phyloP scores from a whole-genome alignment of 495 filamentous ascomycete genomes.

The Extremus antarcticus region DNA sequence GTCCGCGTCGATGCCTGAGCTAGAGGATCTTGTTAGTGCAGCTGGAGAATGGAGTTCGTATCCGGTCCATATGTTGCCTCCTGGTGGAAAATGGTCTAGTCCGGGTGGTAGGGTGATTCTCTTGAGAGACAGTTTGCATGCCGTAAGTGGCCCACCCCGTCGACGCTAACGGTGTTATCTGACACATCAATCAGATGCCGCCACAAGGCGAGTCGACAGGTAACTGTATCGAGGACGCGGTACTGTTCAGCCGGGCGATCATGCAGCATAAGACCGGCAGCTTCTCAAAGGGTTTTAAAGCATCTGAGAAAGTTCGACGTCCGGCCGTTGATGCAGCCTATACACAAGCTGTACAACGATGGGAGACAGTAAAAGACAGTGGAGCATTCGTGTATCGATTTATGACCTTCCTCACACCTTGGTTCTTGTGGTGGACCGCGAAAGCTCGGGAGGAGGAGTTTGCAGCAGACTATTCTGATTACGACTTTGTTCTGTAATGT shows the following conservation, averaged over 20 bases:
- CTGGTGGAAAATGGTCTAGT: neutral
- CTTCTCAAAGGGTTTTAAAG: neutral
- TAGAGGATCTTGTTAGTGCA: neutral
- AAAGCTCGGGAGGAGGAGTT: neutral
- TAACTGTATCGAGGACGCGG: neutral
- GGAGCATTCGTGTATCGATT: neutral
- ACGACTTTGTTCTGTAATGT: neutral
- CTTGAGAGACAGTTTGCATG: neutral
- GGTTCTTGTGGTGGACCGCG: neutral
- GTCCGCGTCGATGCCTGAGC: neutral
- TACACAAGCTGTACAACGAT: neutral
- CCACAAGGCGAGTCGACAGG: neutral
- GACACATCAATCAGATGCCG: neutral
- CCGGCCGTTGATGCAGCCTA: neutral
- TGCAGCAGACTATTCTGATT: neutral
- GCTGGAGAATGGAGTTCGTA: neutral
- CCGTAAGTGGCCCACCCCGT: no score
- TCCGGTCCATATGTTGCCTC: neutral
- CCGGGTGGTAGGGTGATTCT: neutral
- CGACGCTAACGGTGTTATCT: no score
- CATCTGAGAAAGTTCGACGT: neutral
- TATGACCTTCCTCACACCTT: neutral
- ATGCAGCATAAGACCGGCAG: neutral
- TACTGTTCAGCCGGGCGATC: neutral
- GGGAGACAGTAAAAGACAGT: neutral